These are phyloP conservation scores for Boletus barrowsii DNA, from an alignment of 768 basidiomycete species.

Conservation along the genomic window DNA sequence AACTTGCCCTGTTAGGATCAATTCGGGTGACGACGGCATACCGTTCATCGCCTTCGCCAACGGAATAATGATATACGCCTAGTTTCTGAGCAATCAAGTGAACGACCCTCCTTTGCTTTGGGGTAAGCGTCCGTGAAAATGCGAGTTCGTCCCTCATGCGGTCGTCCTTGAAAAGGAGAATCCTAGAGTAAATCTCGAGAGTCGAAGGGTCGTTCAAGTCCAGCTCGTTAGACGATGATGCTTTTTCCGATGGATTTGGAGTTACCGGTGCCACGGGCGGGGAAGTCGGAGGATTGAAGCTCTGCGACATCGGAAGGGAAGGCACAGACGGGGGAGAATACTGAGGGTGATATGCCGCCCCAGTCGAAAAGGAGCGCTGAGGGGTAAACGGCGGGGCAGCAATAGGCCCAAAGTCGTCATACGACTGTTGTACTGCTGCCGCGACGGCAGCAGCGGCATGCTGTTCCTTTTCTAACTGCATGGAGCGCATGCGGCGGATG, in stretches of 20 bases:
- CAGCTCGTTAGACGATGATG: constrained; percentile 62
- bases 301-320: constrained; percentile 39
- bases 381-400: constrained; percentile 56
- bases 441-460: constrained; percentile 20
- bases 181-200: constrained; percentile 94
- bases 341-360: constrained; percentile 56
- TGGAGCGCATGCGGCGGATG: constrained; percentile 94
- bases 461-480: constrained; percentile 90
- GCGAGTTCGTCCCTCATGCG: constrained; percentile 96
- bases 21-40: constrained; percentile 93
- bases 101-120: constrained; percentile 87
- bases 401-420: constrained; percentile 73
- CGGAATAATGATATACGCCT: constrained; percentile 90
- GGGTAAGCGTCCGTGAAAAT: constrained; percentile 82
- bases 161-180: constrained; percentile 96
- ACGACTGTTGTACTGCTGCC: constrained; percentile 41
- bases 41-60: constrained; percentile 89
- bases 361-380: constrained; percentile 71
- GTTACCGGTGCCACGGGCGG: constrained; percentile 57
- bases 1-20: constrained; percentile 74
- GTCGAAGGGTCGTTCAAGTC: constrained; percentile 96
- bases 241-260: constrained; percentile 64
- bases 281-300: constrained; percentile 43
- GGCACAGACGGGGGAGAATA: constrained; percentile 62
- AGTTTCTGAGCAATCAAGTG: constrained; percentile 96